Percentiles rank a stretch among this genome's conserved stretches.
phyloP scores from a whole-genome alignment of 208 protist genomes.

The Porcisia deanei region DNA sequence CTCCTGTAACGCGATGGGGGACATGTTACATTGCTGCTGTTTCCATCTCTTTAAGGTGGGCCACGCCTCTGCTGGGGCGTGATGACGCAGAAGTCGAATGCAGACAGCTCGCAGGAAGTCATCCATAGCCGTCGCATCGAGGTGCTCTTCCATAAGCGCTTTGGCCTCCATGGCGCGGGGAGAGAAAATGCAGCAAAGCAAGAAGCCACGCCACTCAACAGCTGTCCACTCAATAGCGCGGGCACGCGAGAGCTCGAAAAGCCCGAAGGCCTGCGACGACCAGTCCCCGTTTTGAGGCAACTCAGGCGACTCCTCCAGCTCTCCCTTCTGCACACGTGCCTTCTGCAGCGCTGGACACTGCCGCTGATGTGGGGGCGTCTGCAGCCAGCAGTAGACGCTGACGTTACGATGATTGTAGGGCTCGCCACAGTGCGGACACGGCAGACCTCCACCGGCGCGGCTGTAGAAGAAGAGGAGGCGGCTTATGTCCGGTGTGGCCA shows the following conservation, averaged over 20 bases:
- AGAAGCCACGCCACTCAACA: slow-evolving; percentile 86
- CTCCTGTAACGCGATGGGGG: slow-evolving; percentile 86
- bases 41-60: slow-evolving; percentile 47
- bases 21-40: slow-evolving; percentile 34
- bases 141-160: slow-evolving; percentile 54
- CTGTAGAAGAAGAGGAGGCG: slow-evolving; percentile 89
- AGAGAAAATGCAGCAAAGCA: slow-evolving; percentile 86
- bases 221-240: slow-evolving; percentile 83
- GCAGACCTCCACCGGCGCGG: slow-evolving; percentile 70
- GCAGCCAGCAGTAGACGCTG: slow-evolving; percentile 80
- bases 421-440: slow-evolving; percentile 84
- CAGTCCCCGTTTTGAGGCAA: slow-evolving; percentile 84
- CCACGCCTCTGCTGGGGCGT: slow-evolving; percentile 56
- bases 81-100: slow-evolving; percentile 77
- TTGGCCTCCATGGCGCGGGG: slow-evolving; percentile 66
- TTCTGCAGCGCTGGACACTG: slow-evolving; percentile 67
- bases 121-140: slow-evolving; percentile 58
- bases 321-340: slow-evolving; percentile 70
- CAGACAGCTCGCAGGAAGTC: slow-evolving; percentile 85
- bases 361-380: slow-evolving; percentile 82
- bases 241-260: slow-evolving; percentile 63
- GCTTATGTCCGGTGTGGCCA: slow-evolving; percentile 90
- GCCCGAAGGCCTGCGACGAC: slow-evolving; percentile 64
- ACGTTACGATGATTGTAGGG: slow-evolving; percentile 87
- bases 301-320: slow-evolving; percentile 63